Evolutionary conservation across 2,329 filamentous ascomycete genomes (phyloP).

Genomic region (Colletotrichum destructivum): DNA sequence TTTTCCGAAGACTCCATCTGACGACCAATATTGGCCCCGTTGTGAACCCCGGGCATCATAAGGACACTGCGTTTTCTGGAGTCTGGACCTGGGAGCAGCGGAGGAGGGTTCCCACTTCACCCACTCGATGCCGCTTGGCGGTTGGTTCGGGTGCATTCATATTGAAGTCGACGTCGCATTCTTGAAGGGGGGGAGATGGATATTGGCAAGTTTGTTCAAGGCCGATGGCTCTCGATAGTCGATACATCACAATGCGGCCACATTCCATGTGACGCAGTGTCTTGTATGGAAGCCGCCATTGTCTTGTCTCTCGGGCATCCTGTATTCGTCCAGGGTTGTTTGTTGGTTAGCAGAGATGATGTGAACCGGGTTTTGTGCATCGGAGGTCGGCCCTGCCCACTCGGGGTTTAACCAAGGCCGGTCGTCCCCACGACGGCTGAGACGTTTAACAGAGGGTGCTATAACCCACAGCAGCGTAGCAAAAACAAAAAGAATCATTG

Average conservation of each 20-base stretch:
- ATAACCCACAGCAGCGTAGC: conserved; percentile 13
- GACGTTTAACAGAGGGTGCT: conserved; percentile 17
- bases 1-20: conserved; percentile 7
- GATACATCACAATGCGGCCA: conserved; percentile 25
- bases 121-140: conserved; percentile 28
- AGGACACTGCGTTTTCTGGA: conserved; percentile 22
- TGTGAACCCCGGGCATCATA: conserved; percentile 15
- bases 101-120: conserved; percentile 18
- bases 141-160: conserved; percentile 29
- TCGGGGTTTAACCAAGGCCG: conserved; percentile 14
- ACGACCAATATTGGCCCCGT: conserved; percentile 35
- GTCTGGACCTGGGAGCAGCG: conserved; percentile 30
- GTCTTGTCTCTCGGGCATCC: conserved; percentile 6
- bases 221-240: conserved; percentile 19
- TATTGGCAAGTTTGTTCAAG: conserved; percentile 24
- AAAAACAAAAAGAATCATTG: conserved; percentile 22
- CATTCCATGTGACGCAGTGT: conserved; percentile 32
- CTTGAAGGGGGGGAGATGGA: not conserved
- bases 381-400: conserved; percentile 7
- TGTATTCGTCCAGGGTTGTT: conserved; percentile 20
- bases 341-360: conserved; percentile 28
- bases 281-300: conserved; percentile 7
- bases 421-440: conserved; percentile 35
- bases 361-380: conserved; percentile 16
- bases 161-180: conserved; percentile 35